Evolutionary conservation across 441 rosid genomes (phyloP), one percentile per base, ranked within the genome.

Genomic region (Arabidopsis lyrata): DNA sequence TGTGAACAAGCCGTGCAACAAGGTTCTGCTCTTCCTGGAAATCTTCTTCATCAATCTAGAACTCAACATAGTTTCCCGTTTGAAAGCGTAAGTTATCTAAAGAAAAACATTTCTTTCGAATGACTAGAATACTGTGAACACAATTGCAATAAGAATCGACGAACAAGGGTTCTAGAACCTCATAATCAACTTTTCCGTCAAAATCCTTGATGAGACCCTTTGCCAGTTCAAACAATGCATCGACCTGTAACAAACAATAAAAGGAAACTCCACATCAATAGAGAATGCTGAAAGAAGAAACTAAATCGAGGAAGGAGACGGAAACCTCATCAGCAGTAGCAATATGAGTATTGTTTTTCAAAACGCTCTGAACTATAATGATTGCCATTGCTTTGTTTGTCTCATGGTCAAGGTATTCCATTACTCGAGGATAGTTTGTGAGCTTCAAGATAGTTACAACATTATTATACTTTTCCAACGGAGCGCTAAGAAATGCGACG

Each of bases 1-100:
- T 86, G 82, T 88, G 96, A 81, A 92, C 83, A 49, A 95, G 90
- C 68, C 98, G 92, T 63, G 97, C 90, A 73, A 95, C 96, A 70
- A 90, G 81, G 78, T 87, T 92, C 84, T 95, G 99, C 83, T 95
- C 97, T 81, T 95, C 98, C 82, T 88, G 89, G 79, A 95, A 95
- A 82, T 92, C 98, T 76, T 95, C 97, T 85, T 90, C 98, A 81
- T 92, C 96, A 70, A 89, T 74, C 98, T 95, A 81, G 50, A 75
- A 15, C 12, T 44, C 49, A 16, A 24, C 39, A 73, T 34, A 63
- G 34, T 22, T 38, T 50, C 31, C 48, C 55, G 1, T 50, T 66
- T 52, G 49, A 64, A 42, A 58, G 14, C 15, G 24, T 34, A 64
- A 70, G 55, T 8, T 32, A 48, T 48, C 27, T 14, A 65, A 20